phyloP scores from a whole-genome alignment of 768 basidiomycete genomes.

The Gloeopeniophorella convolvens region DNA sequence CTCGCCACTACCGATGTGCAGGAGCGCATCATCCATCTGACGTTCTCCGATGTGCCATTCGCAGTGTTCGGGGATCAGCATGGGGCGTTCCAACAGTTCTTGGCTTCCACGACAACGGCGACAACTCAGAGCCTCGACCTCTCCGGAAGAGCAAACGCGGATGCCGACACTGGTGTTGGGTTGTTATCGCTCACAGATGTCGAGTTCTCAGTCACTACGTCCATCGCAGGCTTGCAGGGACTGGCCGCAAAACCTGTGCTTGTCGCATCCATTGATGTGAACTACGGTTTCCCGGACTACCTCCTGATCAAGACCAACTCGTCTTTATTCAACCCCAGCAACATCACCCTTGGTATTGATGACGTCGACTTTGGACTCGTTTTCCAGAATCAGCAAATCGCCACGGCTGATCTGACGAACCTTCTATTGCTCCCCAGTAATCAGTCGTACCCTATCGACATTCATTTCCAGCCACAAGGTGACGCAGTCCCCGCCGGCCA shows the following conservation, averaged over 20 bases:
- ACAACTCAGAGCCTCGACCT: slow-evolving; percentile 40
- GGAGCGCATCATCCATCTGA: slow-evolving; percentile 52
- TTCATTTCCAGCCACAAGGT: slow-evolving; percentile 55
- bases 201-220: slow-evolving; percentile 49
- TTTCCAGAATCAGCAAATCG: slow-evolving; percentile 56
- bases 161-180: slow-evolving; percentile 61
- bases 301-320: slow-evolving; percentile 63
- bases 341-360: slow-evolving; percentile 39
- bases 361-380: slow-evolving; percentile 56
- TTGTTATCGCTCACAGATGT: slow-evolving; percentile 51
- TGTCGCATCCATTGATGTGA: slow-evolving; percentile 56
- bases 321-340: slow-evolving; percentile 53
- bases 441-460: slow-evolving; percentile 51
- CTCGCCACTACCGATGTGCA: slow-evolving; percentile 57
- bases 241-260: slow-evolving; percentile 50
- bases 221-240: slow-evolving; percentile 59
- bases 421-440: slow-evolving; percentile 56
- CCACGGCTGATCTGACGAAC: slow-evolving; percentile 51
- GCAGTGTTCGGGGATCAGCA: slow-evolving; percentile 44
- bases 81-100: slow-evolving; percentile 50
- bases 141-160: slow-evolving; percentile 45
- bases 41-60: slow-evolving; percentile 55
- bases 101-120: slow-evolving; percentile 53
- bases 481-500: slow-evolving; percentile 47
- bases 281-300: slow-evolving; percentile 57